These are phyloP conservation scores for Xylaria sp. DNA, from an alignment of 2,329 filamentous ascomycete genomes.

Conservation along the genomic window DNA sequence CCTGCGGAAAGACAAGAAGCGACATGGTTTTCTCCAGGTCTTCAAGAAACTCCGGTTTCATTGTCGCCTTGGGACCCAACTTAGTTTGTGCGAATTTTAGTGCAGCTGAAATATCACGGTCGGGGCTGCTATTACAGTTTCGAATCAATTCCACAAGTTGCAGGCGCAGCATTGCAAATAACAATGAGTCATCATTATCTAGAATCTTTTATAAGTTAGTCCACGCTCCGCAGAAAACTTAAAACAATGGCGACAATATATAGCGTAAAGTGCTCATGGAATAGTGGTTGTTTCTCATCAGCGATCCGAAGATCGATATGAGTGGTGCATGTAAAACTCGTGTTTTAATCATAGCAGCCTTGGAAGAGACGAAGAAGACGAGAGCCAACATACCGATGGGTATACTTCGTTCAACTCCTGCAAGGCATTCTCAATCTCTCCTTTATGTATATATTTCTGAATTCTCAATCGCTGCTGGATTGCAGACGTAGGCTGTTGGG, in stretches of 20 bases:
- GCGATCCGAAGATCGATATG: constrained; percentile 84
- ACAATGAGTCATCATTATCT: constrained; percentile 81
- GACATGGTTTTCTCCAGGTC: constrained; percentile 95
- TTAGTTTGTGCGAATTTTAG: constrained; percentile 88
- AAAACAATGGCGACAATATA: background rate
- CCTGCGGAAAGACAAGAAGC: constrained; percentile 83
- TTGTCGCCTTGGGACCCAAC: constrained; percentile 86
- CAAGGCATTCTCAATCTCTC: constrained; percentile 87
- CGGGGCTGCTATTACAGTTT: constrained; percentile 70
- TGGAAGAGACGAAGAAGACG: constrained; percentile 5
- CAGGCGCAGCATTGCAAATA: constrained; percentile 88
- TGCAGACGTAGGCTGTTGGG: constrained; percentile 75
- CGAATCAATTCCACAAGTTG: constrained; percentile 96
- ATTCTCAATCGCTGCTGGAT: constrained; percentile 86
- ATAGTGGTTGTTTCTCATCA: constrained; percentile 88
- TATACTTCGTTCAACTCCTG: constrained; percentile 89
- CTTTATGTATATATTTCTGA: constrained; percentile 83
- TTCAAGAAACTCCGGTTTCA: constrained; percentile 80
- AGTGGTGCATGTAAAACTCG: constrained; percentile 99
- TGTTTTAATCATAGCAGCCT: constrained; percentile 85
- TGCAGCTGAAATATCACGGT: constrained; percentile 80
- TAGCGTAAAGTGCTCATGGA: constrained; percentile 69
- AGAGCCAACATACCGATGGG: constrained; percentile 76
- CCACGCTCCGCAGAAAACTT: background rate
- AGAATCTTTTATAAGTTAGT: constrained; percentile 73